Evolutionary conservation across 176 grass and related monocot genomes (phyloP).

Genomic region (Oryza glumipatula): DNA sequence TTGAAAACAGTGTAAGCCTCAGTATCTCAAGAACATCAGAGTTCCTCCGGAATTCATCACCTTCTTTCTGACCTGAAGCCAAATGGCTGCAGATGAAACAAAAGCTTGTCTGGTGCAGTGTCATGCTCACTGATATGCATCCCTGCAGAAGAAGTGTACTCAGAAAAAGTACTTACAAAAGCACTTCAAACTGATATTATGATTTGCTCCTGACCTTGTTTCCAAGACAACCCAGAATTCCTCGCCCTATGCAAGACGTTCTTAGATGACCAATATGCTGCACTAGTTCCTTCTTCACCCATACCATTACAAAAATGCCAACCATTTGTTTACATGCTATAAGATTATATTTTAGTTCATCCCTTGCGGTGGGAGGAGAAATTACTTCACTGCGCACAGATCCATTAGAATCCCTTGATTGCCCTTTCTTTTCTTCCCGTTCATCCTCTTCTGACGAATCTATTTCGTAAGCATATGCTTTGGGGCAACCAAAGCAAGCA

Average conservation of each 20-base stretch:
- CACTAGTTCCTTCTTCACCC: slow-evolving; percentile 79
- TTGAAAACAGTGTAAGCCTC: slow-evolving; percentile 76
- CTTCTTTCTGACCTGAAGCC: slow-evolving; percentile 94
- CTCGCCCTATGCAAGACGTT: slow-evolving; percentile 73
- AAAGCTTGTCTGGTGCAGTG: slow-evolving; percentile 86
- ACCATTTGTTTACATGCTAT: slow-evolving; percentile 94
- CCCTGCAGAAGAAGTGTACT: slow-evolving; percentile 57
- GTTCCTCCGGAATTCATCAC: slow-evolving; percentile 87
- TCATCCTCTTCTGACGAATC: slow-evolving; percentile 77
- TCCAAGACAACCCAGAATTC: slow-evolving; percentile 86
- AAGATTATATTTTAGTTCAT: slow-evolving; percentile 78
- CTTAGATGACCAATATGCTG: slow-evolving; percentile 80
- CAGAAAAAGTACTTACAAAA: slow-evolving; percentile 35
- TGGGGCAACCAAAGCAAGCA: slow-evolving; percentile 70
- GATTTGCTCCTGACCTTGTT: slow-evolving; percentile 73
- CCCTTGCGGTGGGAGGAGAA: slow-evolving; percentile 44
- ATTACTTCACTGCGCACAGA: slow-evolving; percentile 44
- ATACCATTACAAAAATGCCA: slow-evolving; percentile 88
- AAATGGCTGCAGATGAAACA: slow-evolving; percentile 95
- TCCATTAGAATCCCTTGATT: slow-evolving; percentile 42
- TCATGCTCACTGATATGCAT: slow-evolving; percentile 94
- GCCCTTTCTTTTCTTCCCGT: slow-evolving; percentile 58
- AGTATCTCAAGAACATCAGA: slow-evolving; percentile 80
- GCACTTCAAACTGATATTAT: slow-evolving; percentile 15
- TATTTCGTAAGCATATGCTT: slow-evolving; percentile 49